phyloP scores from a whole-genome alignment of 257 asterid genomes.

The Forsythia suspensa region DNA sequence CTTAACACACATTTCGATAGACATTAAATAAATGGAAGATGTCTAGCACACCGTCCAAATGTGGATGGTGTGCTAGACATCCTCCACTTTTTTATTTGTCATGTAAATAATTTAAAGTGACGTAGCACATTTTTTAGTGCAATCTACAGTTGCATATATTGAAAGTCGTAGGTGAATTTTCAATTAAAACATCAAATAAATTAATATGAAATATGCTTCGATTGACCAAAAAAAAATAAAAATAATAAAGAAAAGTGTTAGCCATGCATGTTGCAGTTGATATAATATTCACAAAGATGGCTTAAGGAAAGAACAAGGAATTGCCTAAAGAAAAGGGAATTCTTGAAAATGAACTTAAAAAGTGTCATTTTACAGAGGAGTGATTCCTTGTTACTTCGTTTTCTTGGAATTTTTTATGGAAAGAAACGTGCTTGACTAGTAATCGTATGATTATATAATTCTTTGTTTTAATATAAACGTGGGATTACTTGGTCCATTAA shows the following conservation, averaged over 20 bases:
- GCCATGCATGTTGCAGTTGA: background rate
- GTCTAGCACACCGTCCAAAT: too few relatives aligned
- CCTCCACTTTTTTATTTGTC: too few relatives aligned
- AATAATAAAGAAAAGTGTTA: background rate
- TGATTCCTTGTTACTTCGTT: constrained; percentile 24
- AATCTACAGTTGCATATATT: too few relatives aligned
- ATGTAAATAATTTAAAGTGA: too few relatives aligned
- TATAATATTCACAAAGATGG: constrained; percentile 3
- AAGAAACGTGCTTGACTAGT: constrained; percentile 44
- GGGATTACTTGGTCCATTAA: constrained; percentile 36
- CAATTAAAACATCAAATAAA: background rate
- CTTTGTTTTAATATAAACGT: constrained; percentile 25
- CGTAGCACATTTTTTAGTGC: too few relatives aligned
- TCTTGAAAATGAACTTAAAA: constrained; percentile 34
- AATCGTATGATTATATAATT: constrained; percentile 2
- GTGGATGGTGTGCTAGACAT: too few relatives aligned
- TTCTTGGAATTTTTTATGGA: constrained; percentile 25
- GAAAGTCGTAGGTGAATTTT: too few relatives aligned
- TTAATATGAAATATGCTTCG: background rate
- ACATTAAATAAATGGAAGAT: too few relatives aligned
- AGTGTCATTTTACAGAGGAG: constrained; percentile 14
- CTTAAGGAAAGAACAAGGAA: constrained; percentile 33
- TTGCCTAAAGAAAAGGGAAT: constrained; percentile 26
- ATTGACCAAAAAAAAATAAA: background rate
- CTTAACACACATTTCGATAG: too few relatives aligned